A percentile compares a stretch with the other conserved stretches of the same genome.
These are phyloP conservation scores for Clonostachys solani DNA, from an alignment of 2,329 filamentous ascomycete genomes.

Conservation along the genomic window DNA sequence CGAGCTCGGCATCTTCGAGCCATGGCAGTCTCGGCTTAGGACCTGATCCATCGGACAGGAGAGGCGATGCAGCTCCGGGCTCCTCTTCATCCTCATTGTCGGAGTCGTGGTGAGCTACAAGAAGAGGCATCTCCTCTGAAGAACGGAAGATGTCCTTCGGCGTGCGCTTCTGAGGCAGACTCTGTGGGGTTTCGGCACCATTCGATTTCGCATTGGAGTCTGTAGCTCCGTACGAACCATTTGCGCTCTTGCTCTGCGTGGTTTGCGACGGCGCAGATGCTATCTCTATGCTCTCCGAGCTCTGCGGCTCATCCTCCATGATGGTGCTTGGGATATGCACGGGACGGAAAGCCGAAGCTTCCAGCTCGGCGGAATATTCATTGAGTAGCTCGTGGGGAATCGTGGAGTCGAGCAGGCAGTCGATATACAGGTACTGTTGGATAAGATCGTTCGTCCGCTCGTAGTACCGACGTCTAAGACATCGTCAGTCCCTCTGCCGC, in stretches of 20 bases:
- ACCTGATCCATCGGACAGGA: slow-evolving; percentile 15
- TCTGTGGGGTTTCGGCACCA: slow-evolving; percentile 5
- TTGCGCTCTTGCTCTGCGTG: not conserved
- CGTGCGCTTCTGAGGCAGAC: slow-evolving; percentile 65
- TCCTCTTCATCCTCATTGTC: slow-evolving; percentile 32
- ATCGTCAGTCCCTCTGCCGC: too few relatives aligned
- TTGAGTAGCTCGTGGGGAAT: slow-evolving; percentile 89
- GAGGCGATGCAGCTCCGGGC: slow-evolving; percentile 22
- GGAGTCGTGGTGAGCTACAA: slow-evolving; percentile 39
- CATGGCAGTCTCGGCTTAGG: slow-evolving; percentile 60
- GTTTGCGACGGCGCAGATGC: not conserved
- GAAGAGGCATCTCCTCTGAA: slow-evolving; percentile 64
- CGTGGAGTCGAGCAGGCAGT: slow-evolving; percentile 83
- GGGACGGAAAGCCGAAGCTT: slow-evolving; percentile 47
- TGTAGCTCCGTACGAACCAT: slow-evolving; percentile 19
- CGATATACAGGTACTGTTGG: slow-evolving; percentile 91
- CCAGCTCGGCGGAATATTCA: slow-evolving; percentile 68
- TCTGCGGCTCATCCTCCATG: slow-evolving; percentile 54
- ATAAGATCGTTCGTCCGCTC: slow-evolving; percentile 85
- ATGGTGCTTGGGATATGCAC: slow-evolving; percentile 70
- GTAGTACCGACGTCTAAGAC: slow-evolving; percentile 70
- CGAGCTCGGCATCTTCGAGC: slow-evolving; percentile 67
- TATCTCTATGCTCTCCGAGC: slow-evolving; percentile 17
- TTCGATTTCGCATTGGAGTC: slow-evolving; percentile 20
- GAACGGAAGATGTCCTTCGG: slow-evolving; percentile 82